A percentile compares a stretch with the other conserved stretches of the same genome.
Evolutionary conservation across 257 asterid species (phyloP).

Genomic region (Leonotis leonurus): DNA sequence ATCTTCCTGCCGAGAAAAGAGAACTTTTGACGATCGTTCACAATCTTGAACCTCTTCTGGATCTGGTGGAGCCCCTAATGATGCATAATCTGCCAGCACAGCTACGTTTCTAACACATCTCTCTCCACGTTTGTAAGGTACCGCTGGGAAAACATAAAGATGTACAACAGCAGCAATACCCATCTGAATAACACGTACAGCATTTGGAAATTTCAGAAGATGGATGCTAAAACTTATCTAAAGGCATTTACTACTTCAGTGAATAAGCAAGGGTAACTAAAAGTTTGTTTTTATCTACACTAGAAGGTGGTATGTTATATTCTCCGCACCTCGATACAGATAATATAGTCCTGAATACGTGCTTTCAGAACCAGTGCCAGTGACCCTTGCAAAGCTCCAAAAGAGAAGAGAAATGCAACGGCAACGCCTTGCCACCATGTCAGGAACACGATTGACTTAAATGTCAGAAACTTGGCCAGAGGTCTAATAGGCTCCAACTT

Average conservation of each 20-base stretch:
- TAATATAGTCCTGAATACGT: constrained; percentile 85
- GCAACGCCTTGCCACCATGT: constrained; percentile 99
- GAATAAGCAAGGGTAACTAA: too few species aligned
- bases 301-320: neutral
- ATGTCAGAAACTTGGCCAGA: constrained; percentile 89
- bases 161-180: constrained; percentile 97
- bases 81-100: constrained; percentile 88
- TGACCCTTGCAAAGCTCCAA: constrained; percentile 84
- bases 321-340: constrained; percentile 80
- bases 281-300: neutral
- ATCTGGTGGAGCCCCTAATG: constrained; percentile 81
- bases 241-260: neutral
- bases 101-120: constrained; percentile 90
- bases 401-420: constrained; percentile 83
- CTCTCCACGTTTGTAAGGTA: constrained; percentile 92
- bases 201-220: constrained; percentile 14
- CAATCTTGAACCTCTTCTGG: constrained; percentile 91
- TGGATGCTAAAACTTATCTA: neutral
- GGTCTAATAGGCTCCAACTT: constrained; percentile 92
- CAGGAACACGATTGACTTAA: constrained; percentile 87
- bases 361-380: constrained; percentile 71
- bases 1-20: constrained; percentile 54
- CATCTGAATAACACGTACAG: constrained; percentile 70
- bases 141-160: constrained; percentile 89
- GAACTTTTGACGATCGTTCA: constrained; percentile 58